Evolutionary conservation across 495 filamentous ascomycete species (phyloP), one percentile per base, ranked within the genome.

Genomic region (Aspergillus saccharolyticus): DNA sequence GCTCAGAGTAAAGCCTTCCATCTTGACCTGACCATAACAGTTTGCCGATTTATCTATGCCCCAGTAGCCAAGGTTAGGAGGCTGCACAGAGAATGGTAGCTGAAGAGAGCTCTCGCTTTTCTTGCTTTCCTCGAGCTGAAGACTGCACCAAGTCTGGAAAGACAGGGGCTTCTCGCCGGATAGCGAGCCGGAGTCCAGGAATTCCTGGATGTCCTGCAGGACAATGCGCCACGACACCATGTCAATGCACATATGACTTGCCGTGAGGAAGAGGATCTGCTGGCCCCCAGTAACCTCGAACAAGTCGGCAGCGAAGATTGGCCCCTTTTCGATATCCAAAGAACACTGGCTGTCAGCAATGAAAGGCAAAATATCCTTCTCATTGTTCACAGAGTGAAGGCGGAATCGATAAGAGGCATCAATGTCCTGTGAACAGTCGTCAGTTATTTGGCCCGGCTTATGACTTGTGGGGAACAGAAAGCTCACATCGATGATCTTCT

Each of bases 141-240:
- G 58, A 12, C 65, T 63, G 43, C 78, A 80, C 87, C 86, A 90
- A 53, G 75, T 78, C 66, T 86, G 81, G 70, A 88, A 89, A 0
- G 86, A 80, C 39, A 88, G 71, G 6, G 73, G 66, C 28, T 71
- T 72, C 4, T 79, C 72, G 19, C 70, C 68, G 16, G 65, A 64
- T 9, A 73, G 46, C 15, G 70, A 67, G 2, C 74, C 73, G 17
- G 68, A 63, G 5, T 74, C 60, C n/a, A 90, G 66, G 2, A 85
- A 66, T 45, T 87, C 81, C 58, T 88, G 81, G 1, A 90, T 64
- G 53, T 90, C 88, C 25, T 86, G 74, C 16, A 87, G 74, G 30
- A 89, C 79, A 54, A 87, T 76, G 24, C 82, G 76, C 86, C 86
- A 89, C 2, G 88, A 90, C 0, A 86, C 81, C 48, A 88, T 78